Evolutionary conservation across 129 eudicot species (phyloP), one percentile per base, ranked within the genome.

Genomic region (Calendula officinalis): DNA sequence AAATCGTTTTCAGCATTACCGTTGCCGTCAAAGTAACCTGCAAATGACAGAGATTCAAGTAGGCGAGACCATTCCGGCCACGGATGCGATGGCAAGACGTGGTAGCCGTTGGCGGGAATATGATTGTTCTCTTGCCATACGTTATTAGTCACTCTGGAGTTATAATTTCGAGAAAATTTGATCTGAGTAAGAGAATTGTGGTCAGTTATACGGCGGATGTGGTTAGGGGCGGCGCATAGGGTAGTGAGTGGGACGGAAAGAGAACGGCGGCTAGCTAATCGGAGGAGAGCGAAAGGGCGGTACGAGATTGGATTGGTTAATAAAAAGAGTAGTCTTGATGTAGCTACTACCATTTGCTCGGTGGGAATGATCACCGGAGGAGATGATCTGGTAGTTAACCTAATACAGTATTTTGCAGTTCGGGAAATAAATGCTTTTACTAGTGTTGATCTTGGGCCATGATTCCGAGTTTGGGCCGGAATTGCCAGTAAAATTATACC

Each of bases 1-100:
- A 83, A 74, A 2, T 48, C 83, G 16, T 73, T 82, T 42, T 75
- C 84, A 3, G 70, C 37, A 4, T 3, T n/a, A 8, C 56, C 11
- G 27, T 66, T 3, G 15, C 67, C 47, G 35, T 73, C 56, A 32
- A 49, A 64, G 72, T 72, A 73, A 9, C 83, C 76, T 9, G 43
- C 40, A 8, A 36, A 3, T 9, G 72, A 73, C 49, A 86, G 41
- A 16, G 56, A 41, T 60, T 81, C 67, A 42, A 90, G 16, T 10
- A 90, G 57, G 3, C 74, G 35, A 5, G 72, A 62, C 90, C 90
- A 87, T 67, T 87, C 96, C 36, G 84, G 87, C 90, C 90, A 84
- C 0, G 94, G 86, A 75, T 78, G 70, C 35, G 41, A 34, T 16
- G 34, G 15, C 33, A 40, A n/a, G 15, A 70, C 66, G 47, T 38